Evolutionary conservation across 164 flowering plant genomes (phyloP), one percentile per base, ranked within the genome.

Genomic region (Berberis thunbergii): DNA sequence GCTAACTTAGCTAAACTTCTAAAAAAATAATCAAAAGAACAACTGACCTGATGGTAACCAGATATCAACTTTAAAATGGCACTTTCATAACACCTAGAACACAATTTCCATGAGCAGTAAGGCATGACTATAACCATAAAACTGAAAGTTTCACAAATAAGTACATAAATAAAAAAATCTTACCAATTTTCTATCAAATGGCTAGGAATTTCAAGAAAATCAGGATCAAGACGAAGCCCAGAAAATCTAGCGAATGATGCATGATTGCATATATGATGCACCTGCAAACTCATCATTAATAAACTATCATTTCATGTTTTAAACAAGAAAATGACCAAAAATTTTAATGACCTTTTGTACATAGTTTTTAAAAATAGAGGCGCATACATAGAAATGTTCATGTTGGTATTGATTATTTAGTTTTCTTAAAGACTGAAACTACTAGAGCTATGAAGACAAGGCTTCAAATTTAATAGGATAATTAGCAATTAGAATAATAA

Each of bases 151-250:
- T 52, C 54, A 52, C 11, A 52, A 2, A 57, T 7, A 4, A 52
- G 55, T 7, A 52, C 6, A 12, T 60, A 64, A 12, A 41, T 43
- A 7, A 52, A 10, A 13, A 38, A 48, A 4, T 46, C 71, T 67
- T 69, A 90, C 98, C 96, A 94, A 69, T 83, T 94, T 70, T 94
- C 98, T 54, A 94, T 66, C 61, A 94, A 53, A 64, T 70, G 83
- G 73, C 91, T 84, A 65, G 97, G 95, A 65, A 91, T 86, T 80
- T 94, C 96, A 62, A 85, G 83, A 78, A 89, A 86, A 73, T 94
- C 99, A 60, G 91, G 85, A 79, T 83, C 96, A 71, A 83, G 78
- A 67, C 87, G 87, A 69, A 94, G 72, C 67, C 97, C 96, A 67
- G 96, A 89, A 70, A 91, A 89, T 81, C 87, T 78, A 54, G 89